Base-by-base conservation (phyloP, 805 yeast genomes). In the Spathaspora passalidarum region DNA sequence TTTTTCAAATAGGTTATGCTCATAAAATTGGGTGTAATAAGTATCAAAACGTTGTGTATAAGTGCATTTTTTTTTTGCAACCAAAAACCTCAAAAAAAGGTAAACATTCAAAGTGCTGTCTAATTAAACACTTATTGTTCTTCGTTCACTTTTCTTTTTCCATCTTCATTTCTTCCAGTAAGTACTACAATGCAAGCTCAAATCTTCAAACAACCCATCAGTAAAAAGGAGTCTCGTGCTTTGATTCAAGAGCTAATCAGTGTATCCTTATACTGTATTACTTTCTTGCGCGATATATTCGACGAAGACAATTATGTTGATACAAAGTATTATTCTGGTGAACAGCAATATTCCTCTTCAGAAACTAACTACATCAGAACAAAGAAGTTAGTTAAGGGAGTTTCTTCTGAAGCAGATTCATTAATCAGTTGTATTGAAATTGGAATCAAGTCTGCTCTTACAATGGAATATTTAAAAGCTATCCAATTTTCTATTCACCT, bases 211-310 rank as follows among this genome's bases (percentile, higher is more conserved):
- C 44, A 29, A 38, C 16, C 25, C 26, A 36, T 41, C 11, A 42
- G 45, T 8, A 25, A 10, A 10, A 6, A 11, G 4, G 43, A 50
- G 23, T 52, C 54, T 1, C 41, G 29, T 16, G 14, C 22, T 10
- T 57, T 78, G 44, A 63, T 80, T 5, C 73, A 78, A 43, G 69
- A 80, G 1, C 66, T 79, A 60, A 50, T 81, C 14, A 59, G 70
- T 0, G 77, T 79, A 71, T 71, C 83, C 0, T 66, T 81, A 51
- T 82, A 85, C 1, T 79, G 85, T 53, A 62, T 82, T 21, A 74
- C 82, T 1, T 82, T 72, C 52, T 59, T 81, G 13, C 65, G 86
- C 47, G 81, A 82, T 1, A 60, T 82, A 17, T 81, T 82, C 49
- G 78, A 78, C 6, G 84, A 81, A 49, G 76, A 72, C 10, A 70